Base-by-base conservation (phyloP, 202 grass and related monocot species). In the Setaria italica region DNA sequence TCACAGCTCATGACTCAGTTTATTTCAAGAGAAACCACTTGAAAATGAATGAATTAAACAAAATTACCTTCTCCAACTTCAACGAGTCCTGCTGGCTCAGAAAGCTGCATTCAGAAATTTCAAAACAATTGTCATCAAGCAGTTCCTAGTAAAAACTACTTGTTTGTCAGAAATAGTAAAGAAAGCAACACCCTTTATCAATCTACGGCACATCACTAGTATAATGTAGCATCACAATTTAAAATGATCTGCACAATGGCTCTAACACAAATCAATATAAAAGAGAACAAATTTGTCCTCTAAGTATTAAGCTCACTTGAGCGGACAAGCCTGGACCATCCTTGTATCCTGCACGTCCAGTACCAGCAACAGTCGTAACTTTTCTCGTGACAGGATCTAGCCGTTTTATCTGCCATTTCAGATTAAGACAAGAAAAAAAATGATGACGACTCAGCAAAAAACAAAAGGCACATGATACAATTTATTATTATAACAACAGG, bases 21-120 rank as follows among this genome's bases (percentile, higher is more conserved):
- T 81, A 63, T 60, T 15, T 25, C 49, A 50, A 85, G 17, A 70
- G 35, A 76, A 68, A 57, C 54, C 48, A 67, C 63, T 77, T 32
- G 19, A 32, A 66, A 66, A 64, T 77, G 37, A 63, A 82, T 77
- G 33, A 58, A 79, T 20, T 20, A 72, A 30, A 35, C 7, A 92
- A 11, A 82, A 55, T 79, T 94, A 99, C 93, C 81, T 13, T 95
- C 87, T 41, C 87, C 86, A 67, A 84, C 87, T 85, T 94, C 91
- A 88, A 96, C 85, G 88, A 99, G 84, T 81, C 96, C 96, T 58
- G 93, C 90, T 85, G 96, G 96, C 62, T 99, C 96, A 86, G 91
- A 95, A 58, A 99, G 86, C 96, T 99, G 90, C 87, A 88, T 84
- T 81, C 59, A 84, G 54, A 56, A 88, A 78, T 80, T 67, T 76